Percentiles rank a stretch among this genome's conserved stretches.
Evolutionary conservation across 192 early-diverging fungal genomes (phyloP).

Genomic region (Linnemannia hyalina): DNA sequence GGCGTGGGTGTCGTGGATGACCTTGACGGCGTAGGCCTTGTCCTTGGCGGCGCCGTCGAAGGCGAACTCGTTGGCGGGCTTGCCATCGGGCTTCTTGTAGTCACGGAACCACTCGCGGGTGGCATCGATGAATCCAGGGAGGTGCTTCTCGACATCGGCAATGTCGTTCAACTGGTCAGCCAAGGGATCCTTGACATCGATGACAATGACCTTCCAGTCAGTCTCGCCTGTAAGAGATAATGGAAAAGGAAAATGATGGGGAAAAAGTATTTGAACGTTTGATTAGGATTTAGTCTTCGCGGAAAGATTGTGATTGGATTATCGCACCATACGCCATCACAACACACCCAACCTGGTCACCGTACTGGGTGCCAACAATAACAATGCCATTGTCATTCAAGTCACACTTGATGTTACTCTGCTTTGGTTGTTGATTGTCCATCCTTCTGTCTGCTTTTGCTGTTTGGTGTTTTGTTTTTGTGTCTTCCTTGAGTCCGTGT

Average conservation of each 20-base stretch:
- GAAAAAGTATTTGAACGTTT: not conserved
- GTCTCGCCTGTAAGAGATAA: slow-evolving; percentile 75
- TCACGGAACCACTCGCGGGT: slow-evolving; percentile 99
- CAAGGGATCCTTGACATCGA: slow-evolving; percentile 98
- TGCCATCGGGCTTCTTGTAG: slow-evolving; percentile 99
- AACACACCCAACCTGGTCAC: not conserved
- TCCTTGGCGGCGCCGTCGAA: slow-evolving; percentile 90
- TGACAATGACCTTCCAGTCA: slow-evolving; percentile 99
- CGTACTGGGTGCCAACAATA: not conserved
- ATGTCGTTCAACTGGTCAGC: slow-evolving; percentile 97
- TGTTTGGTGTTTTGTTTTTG: not conserved
- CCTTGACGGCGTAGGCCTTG: slow-evolving; percentile 86
- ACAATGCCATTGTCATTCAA: not conserved
- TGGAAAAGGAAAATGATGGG: slow-evolving; percentile 9
- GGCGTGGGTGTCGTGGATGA: slow-evolving; percentile 92
- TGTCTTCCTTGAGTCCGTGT: not conserved
- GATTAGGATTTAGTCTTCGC: not conserved
- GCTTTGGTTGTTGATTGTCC: not conserved
- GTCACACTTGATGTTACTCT: not conserved
- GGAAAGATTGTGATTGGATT: not conserved
- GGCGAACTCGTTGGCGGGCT: slow-evolving; percentile 99
- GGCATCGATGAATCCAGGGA: slow-evolving; percentile 94
- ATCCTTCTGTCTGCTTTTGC: not conserved
- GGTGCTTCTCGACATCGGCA: slow-evolving; percentile 96
- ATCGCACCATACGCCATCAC: not conserved